Base-by-base conservation (phyloP, 768 basidiomycete genomes). In the Cystobasidium tubakii region DNA sequence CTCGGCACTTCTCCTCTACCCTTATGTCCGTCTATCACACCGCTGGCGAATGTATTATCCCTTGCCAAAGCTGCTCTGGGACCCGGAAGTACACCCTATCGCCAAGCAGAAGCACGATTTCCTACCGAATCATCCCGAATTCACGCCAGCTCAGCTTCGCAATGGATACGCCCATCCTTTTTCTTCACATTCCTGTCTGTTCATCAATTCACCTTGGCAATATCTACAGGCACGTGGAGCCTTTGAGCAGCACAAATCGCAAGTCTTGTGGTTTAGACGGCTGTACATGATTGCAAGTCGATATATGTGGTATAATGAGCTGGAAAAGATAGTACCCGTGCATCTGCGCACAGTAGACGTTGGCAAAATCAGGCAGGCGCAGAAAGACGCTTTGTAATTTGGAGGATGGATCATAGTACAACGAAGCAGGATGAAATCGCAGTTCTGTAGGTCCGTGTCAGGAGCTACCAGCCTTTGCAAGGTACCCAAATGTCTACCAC, bases 181-280 rank as follows among this genome's bases (percentile, higher is more conserved):
- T 9, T 17, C 57, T 27, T 0, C 6, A 33, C 36, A 62, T 36
- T 0, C 73, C 70, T 0, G 36, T 73, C 17, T 74, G 13, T 43
- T 77, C 63, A 54, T 79, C 31, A 79, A 78, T 46, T 63, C 76
- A 1, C 74, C 75, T 1, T 0, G 31, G 12, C 73, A 76, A 25
- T 83, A 81, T 74, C 21, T 54, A 1, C 46, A 29, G 10, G 75
- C 79, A 0, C 63, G 81, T 0, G 31, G 54, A n/a, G 81, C 81
- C 0, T 83, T 83, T 81, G 74, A 71, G 54, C 71, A 75, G 33
- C 83, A 83, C 71, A 21, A 73, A 23, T 77, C 77, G 15, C 83
- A 83, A 78, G 57, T 80, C 53, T 76, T 79, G 6, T 83, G 82
- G 83, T 83, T 82, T 73, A 75, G 83, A 15, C 81, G 78, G 74